These are phyloP conservation scores for Candolleomyces eurysporus DNA, from an alignment of 768 basidiomycete genomes.

Conservation along the genomic window DNA sequence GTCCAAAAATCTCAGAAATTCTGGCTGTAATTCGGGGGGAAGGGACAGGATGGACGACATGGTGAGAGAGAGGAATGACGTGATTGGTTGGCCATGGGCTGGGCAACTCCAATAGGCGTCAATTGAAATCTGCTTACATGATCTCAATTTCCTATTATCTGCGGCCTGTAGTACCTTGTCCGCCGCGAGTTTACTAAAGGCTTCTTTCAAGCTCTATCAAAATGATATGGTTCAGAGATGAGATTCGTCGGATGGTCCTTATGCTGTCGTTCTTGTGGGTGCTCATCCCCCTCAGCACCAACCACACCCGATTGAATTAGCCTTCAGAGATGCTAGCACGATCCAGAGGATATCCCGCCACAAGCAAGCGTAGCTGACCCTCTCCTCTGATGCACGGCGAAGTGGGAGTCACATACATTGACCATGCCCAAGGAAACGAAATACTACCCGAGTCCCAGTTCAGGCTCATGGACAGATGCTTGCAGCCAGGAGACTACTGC, in stretches of 20 bases:
- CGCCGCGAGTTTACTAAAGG: too few relatives aligned
- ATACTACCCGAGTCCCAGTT: slow-evolving; percentile 73
- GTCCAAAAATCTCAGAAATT: slow-evolving; percentile 15
- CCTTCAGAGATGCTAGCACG: slow-evolving; percentile 82
- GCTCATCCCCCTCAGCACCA: not conserved
- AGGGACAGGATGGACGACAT: slow-evolving; percentile 4
- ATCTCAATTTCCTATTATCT: too few relatives aligned
- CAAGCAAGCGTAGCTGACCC: slow-evolving; percentile 51
- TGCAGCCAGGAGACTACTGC: slow-evolving; percentile 79
- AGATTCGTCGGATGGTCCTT: slow-evolving; percentile 32
- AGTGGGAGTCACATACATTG: slow-evolving; percentile 75
- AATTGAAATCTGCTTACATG: too few relatives aligned
- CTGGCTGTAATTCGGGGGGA: slow-evolving; percentile 17
- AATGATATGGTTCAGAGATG: slow-evolving; percentile 61
- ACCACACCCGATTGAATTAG: slow-evolving; percentile 2
- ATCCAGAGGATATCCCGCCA: slow-evolving; percentile 68
- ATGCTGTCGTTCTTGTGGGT: slow-evolving; percentile 68
- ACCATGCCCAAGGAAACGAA: slow-evolving; percentile 49
- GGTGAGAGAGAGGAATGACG: not conserved
- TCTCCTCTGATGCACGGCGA: slow-evolving; percentile 75
- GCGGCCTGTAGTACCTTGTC: too few relatives aligned
- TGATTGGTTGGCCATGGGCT: not conserved
- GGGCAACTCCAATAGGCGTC: not conserved
- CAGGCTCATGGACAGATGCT: slow-evolving; percentile 69
- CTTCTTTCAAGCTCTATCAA: slow-evolving; percentile 53